Conservation (phyloP, 345 rosid genomes). For the Brassica carinata region DNA sequence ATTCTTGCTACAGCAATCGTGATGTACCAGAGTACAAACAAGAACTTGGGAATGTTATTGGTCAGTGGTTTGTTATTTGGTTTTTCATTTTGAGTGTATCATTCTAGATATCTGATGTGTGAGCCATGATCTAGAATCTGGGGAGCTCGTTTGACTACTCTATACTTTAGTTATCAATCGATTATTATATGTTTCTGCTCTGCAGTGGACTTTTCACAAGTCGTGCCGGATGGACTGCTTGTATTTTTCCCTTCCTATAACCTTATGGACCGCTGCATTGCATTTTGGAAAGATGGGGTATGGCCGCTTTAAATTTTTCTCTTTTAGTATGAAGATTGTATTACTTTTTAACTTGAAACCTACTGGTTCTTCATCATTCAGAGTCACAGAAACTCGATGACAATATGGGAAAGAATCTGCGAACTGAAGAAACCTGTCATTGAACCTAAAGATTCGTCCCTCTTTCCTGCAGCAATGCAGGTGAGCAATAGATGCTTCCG, state of each 20-base stretch:
- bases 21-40: conserved; percentile 86
- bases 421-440: conserved; percentile 86
- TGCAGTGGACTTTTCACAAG: conserved; percentile 86
- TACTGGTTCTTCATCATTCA: conserved; percentile 42
- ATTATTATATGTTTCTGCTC: conserved; percentile 30
- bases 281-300: conserved; percentile 85
- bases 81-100: conserved; percentile 26
- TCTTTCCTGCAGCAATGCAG: conserved; percentile 76
- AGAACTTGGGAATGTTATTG: conserved; percentile 96
- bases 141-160: no score
- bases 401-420: conserved; percentile 97
- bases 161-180: conserved; percentile 12
- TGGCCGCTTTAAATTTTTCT: conserved; percentile 36
- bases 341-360: conserved; percentile 22
- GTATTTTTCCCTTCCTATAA: conserved; percentile 95
- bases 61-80: conserved; percentile 48
- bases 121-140: neutral
- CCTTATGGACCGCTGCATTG: conserved; percentile 80
- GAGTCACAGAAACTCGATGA: conserved; percentile 57
- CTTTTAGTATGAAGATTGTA: conserved; percentile 19
- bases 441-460: conserved; percentile 89
- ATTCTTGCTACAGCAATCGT: conserved; percentile 79
- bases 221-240: conserved; percentile 94
- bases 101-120: conserved; percentile 21
- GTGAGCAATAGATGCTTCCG: conserved; percentile 41